phyloP scores from a whole-genome alignment of 768 basidiomycete species.

The Crassisporium funariophilum region DNA sequence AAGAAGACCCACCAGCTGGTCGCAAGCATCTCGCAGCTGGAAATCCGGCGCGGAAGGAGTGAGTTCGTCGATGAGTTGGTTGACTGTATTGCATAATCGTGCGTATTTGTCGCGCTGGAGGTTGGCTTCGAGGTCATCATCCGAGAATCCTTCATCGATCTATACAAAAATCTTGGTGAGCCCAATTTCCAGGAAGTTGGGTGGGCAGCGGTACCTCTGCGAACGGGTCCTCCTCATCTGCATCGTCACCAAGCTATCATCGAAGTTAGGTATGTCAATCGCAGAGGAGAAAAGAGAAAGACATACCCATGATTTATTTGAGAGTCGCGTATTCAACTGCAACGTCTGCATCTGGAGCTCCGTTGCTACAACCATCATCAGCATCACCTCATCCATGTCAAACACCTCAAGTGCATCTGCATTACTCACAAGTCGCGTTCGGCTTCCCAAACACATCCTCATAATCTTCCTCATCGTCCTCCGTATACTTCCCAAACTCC shows the following conservation, averaged over 20 bases:
- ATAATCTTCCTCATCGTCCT: slow-evolving; percentile 89
- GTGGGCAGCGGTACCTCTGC: slow-evolving; percentile 67
- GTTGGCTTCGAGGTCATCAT: slow-evolving; percentile 91
- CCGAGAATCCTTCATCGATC: slow-evolving; percentile 93
- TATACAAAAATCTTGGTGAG: too few species aligned
- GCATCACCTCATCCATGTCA: neutral
- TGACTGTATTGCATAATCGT: slow-evolving; percentile 77
- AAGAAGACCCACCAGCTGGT: slow-evolving; percentile 71
- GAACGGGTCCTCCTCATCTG: slow-evolving; percentile 95
- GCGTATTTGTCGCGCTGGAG: slow-evolving; percentile 93
- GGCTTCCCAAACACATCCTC: slow-evolving; percentile 91
- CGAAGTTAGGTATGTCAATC: slow-evolving; percentile 5
- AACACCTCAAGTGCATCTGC: neutral
- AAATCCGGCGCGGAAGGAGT: slow-evolving; percentile 81
- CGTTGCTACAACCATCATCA: slow-evolving; percentile 35
- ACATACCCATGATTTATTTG: slow-evolving; percentile 87
- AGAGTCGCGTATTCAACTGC: slow-evolving; percentile 82
- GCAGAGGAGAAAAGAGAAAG: neutral
- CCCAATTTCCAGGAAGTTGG: too few species aligned
- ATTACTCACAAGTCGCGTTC: slow-evolving; percentile 60
- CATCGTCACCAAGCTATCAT: slow-evolving; percentile 77
- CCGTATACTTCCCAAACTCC: slow-evolving; percentile 85
- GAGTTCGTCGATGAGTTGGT: slow-evolving; percentile 84
- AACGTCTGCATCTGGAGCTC: slow-evolving; percentile 73
- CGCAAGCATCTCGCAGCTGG: slow-evolving; percentile 80